Percentiles rank a stretch among this genome's conserved stretches.
These are phyloP conservation scores for Tilletia horrida DNA, from an alignment of 1,284 basidiomycete genomes.

Conservation along the genomic window DNA sequence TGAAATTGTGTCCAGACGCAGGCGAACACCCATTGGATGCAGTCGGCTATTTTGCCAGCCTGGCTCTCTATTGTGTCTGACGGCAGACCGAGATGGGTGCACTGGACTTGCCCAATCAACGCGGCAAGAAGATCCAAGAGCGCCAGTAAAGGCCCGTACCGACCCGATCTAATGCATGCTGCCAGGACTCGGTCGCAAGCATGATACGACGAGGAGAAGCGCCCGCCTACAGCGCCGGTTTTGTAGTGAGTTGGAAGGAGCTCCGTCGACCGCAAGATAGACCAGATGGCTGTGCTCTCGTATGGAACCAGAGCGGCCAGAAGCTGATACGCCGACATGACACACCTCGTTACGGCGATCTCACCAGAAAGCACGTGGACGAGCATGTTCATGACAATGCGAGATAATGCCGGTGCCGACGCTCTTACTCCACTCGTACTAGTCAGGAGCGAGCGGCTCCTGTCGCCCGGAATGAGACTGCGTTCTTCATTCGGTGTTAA, in stretches of 20 bases:
- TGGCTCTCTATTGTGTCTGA: not conserved
- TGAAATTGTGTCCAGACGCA: slow-evolving; percentile 6
- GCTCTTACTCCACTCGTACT: too few relatives aligned
- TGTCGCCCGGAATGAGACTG: too few relatives aligned
- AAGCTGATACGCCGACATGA: slow-evolving; percentile 1
- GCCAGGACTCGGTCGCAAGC: not conserved
- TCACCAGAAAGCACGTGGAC: not conserved
- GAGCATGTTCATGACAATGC: not conserved
- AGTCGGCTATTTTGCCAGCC: not conserved
- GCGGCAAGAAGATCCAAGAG: not conserved
- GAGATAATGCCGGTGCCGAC: not conserved
- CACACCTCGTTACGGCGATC: not conserved
- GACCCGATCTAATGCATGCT: not conserved
- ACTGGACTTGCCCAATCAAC: not conserved
- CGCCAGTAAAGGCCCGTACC: not conserved
- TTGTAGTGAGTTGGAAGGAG: not conserved
- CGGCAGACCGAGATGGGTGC: not conserved
- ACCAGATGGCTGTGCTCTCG: not conserved
- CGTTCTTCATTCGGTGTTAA: too few relatives aligned
- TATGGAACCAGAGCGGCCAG: not conserved
- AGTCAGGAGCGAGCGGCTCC: too few relatives aligned
- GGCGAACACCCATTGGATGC: not conserved
- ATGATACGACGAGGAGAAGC: not conserved
- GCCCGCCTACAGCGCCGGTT: not conserved
- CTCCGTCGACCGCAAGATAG: not conserved